Percentiles rank a stretch among this genome's conserved stretches.
Evolutionary conservation across 805 yeast species (phyloP).

Genomic region (Starmerella kuoi): DNA sequence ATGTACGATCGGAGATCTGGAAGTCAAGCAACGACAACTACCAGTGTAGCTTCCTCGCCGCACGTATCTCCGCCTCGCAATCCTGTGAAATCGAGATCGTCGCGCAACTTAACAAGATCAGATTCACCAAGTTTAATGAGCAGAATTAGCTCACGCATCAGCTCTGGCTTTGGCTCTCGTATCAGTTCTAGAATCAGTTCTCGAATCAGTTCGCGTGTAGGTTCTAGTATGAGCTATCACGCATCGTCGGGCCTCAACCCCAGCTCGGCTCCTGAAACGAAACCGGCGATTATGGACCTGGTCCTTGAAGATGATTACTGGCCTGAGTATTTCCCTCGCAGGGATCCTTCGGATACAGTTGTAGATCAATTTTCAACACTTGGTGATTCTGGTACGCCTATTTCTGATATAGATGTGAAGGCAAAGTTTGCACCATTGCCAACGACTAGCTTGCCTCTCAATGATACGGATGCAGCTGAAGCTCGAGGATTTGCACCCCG

Average conservation of each 20-base stretch:
- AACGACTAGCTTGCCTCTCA: not conserved
- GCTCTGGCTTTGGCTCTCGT: conserved; percentile 11
- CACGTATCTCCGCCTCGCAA: not conserved
- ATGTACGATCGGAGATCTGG: not conserved
- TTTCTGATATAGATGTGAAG: conserved; percentile 11
- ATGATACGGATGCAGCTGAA: conserved; percentile 1
- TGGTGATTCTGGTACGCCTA: conserved; percentile 2
- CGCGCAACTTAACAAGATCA: not conserved
- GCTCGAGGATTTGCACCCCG: conserved; percentile 10
- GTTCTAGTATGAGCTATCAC: not conserved
- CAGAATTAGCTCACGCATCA: conserved; percentile 11
- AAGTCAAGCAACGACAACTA: not conserved
- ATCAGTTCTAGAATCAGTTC: conserved; percentile 2
- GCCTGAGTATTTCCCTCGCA: conserved; percentile 13
- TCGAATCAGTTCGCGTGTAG: not conserved
- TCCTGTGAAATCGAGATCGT: conserved; percentile 1
- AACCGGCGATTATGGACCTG: conserved; percentile 2
- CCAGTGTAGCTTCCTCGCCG: not conserved
- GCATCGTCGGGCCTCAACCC: not conserved
- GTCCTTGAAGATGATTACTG: conserved; percentile 13
- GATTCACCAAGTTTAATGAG: conserved; percentile 12
- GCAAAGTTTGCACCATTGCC: conserved; percentile 2
- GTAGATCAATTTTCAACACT: conserved; percentile 3
- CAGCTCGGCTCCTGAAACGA: conserved; percentile 1
- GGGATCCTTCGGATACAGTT: conserved; percentile 9